Percentiles rank a stretch among this genome's conserved stretches.
These are phyloP conservation scores for Podospora fimiseda DNA, from an alignment of 495 filamentous ascomycete genomes.

Conservation along the genomic window DNA sequence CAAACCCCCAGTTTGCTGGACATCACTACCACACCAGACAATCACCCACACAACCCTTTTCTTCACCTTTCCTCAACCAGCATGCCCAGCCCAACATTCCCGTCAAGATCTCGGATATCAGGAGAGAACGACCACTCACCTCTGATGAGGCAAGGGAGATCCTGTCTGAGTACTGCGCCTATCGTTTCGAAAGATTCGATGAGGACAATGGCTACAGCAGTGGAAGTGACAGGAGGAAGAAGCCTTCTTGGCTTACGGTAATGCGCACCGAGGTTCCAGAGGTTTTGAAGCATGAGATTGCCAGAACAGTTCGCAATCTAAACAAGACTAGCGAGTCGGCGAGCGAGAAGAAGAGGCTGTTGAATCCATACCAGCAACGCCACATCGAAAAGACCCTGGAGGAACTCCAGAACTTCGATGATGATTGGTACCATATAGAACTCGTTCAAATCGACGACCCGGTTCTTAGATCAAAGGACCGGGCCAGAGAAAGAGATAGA, in stretches of 20 bases:
- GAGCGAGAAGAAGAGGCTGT: conserved; percentile 23
- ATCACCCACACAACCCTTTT: not conserved
- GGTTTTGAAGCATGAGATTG: conserved; percentile 21
- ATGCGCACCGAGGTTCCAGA: conserved; percentile 16
- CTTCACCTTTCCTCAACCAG: not conserved
- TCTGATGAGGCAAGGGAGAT: conserved; percentile 26
- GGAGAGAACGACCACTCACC: conserved; percentile 7
- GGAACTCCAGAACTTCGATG: conserved; percentile 9
- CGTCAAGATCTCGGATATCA: conserved; percentile 14
- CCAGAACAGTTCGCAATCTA: conserved; percentile 23
- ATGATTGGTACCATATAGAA: conserved; percentile 22
- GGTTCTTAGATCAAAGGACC: conserved; percentile 9
- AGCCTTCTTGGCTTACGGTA: conserved; percentile 26
- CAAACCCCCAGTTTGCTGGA: not conserved
- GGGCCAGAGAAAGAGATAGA: not conserved
- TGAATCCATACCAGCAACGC: conserved; percentile 22
- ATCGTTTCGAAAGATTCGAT: conserved; percentile 26
- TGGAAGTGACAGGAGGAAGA: conserved; percentile 8
- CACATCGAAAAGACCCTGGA: conserved; percentile 30
- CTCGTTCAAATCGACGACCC: conserved; percentile 33
- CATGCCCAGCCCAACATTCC: not conserved
- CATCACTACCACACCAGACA: not conserved
- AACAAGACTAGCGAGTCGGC: conserved; percentile 18
- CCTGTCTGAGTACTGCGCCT: conserved; percentile 24
- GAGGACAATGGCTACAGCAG: conserved; percentile 15